phyloP scores from a whole-genome alignment of 225 moss, liverwort and hornwort genomes.

The Pseudisothecium myosuroides region DNA sequence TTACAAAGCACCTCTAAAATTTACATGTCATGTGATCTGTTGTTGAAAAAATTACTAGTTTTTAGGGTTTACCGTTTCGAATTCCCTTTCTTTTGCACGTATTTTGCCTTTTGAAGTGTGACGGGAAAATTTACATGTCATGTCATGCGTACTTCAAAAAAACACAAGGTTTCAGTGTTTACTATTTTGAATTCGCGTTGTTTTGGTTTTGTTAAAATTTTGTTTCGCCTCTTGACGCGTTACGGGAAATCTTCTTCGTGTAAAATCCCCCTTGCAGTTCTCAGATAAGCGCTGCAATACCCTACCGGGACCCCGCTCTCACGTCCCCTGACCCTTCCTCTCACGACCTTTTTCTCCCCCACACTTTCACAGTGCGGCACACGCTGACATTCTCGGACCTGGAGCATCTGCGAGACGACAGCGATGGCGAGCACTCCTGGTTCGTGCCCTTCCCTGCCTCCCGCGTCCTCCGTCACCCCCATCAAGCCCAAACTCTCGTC shows the following conservation, averaged over 20 bases:
- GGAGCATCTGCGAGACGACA: background rate
- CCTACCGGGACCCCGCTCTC: conserved; percentile 2
- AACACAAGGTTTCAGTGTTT: background rate
- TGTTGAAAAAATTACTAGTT: background rate
- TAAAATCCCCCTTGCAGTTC: background rate
- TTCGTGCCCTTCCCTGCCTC: conserved; percentile 25
- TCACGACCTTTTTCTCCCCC: background rate
- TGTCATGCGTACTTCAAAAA: background rate
- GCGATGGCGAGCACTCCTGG: conserved; percentile 26
- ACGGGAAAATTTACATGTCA: background rate
- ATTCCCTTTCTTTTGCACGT: background rate
- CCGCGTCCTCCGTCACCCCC: background rate
- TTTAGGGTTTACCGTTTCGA: background rate
- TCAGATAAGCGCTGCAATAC: background rate
- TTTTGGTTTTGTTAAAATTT: background rate
- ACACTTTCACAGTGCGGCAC: conserved; percentile 22
- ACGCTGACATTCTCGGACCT: conserved; percentile 8
- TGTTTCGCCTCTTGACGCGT: background rate
- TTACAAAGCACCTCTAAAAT: background rate
- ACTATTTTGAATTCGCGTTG: background rate
- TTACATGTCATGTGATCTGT: background rate
- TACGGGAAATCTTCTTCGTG: background rate
- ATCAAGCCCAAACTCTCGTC: background rate
- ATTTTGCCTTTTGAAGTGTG: background rate
- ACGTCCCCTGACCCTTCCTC: background rate